Conservation (phyloP, 2,329 filamentous ascomycete species). For the Apiospora hydei region DNA sequence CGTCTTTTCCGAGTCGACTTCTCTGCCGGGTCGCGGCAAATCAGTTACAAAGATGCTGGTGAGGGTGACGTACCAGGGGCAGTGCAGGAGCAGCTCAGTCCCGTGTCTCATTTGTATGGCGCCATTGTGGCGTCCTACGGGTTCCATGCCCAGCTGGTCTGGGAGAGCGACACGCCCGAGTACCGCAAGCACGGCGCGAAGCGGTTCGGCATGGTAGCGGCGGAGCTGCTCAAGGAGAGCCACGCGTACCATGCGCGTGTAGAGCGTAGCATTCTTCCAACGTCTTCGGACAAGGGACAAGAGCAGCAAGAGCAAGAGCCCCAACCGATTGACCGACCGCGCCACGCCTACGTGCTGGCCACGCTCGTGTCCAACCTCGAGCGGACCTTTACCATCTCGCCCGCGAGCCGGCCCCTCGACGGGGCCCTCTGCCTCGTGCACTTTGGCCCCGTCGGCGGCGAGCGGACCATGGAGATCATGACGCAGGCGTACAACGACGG, state of each 20-base stretch:
- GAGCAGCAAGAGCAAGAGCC: too few relatives aligned
- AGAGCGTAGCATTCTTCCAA: slow-evolving; percentile 29
- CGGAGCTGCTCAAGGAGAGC: slow-evolving; percentile 68
- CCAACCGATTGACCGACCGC: slow-evolving; percentile 43
- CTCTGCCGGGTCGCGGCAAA: slow-evolving; percentile 61
- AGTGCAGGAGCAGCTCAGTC: slow-evolving; percentile 40
- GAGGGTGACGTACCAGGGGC: slow-evolving; percentile 14
- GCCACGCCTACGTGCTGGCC: slow-evolving; percentile 79
- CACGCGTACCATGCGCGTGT: slow-evolving; percentile 59
- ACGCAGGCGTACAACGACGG: slow-evolving; percentile 65
- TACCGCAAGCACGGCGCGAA: slow-evolving; percentile 80
- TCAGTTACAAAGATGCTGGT: slow-evolving; percentile 44
- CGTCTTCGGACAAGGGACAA: slow-evolving; percentile 20
- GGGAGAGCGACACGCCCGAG: slow-evolving; percentile 85
- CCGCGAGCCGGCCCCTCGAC: slow-evolving; percentile 73
- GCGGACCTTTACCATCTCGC: slow-evolving; percentile 82
- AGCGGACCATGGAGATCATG: slow-evolving; percentile 81
- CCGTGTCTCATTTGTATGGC: slow-evolving; percentile 63
- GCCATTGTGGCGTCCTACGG: slow-evolving; percentile 91
- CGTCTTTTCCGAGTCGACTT: slow-evolving; percentile 69
- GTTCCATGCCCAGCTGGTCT: slow-evolving; percentile 86
- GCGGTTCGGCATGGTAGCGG: slow-evolving; percentile 85
- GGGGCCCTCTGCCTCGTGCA: slow-evolving; percentile 75
- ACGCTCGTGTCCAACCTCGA: slow-evolving; percentile 84
- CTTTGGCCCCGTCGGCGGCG: slow-evolving; percentile 72